A percentile compares a stretch with the other conserved stretches of the same genome.
Evolutionary conservation across 2,329 filamentous ascomycete genomes (phyloP).

Genomic region (Talaromyces islandicus): DNA sequence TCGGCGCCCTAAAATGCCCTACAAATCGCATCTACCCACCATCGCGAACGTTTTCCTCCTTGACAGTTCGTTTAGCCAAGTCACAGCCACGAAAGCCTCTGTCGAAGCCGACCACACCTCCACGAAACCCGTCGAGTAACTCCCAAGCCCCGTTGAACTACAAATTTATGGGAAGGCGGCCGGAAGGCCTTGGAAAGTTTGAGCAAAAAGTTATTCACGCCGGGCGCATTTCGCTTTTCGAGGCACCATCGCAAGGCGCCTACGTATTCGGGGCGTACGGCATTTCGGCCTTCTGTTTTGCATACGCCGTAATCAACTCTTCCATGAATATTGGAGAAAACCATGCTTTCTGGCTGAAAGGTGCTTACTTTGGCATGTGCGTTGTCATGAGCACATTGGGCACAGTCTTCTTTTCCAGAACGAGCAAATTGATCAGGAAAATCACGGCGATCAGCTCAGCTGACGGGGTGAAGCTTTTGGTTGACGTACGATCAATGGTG

Average conservation of each 20-base stretch:
- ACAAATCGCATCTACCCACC: constrained; percentile 13
- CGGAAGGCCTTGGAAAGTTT: constrained; percentile 47
- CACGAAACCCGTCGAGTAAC: constrained; percentile 8
- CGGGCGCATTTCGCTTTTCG: constrained; percentile 56
- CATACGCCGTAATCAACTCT: constrained; percentile 48
- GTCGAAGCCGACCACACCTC: constrained; percentile 10
- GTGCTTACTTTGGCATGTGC: constrained; percentile 54
- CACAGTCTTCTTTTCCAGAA: constrained; percentile 54
- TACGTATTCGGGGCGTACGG: constrained; percentile 57
- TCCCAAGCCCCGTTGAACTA: constrained; percentile 8
- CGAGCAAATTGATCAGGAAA: constrained; percentile 51
- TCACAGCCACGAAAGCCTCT: constrained; percentile 6
- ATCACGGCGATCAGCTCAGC: constrained; percentile 48
- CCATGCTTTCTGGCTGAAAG: constrained; percentile 52
- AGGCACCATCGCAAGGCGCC: constrained; percentile 58
- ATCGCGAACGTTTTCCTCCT: constrained; percentile 11
- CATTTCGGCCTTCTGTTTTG: constrained; percentile 49
- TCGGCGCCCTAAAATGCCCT: constrained; percentile 21
- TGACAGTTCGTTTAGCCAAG: constrained; percentile 16
- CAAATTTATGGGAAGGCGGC: constrained; percentile 19
- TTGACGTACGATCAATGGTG: constrained; percentile 29
- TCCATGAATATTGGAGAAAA: constrained; percentile 46
- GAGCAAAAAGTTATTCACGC: constrained; percentile 48
- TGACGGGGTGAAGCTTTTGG: constrained; percentile 26
- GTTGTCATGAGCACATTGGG: constrained; percentile 56